Conservation (phyloP, 139 green algal species). For the Micractinium sp. region DNA sequence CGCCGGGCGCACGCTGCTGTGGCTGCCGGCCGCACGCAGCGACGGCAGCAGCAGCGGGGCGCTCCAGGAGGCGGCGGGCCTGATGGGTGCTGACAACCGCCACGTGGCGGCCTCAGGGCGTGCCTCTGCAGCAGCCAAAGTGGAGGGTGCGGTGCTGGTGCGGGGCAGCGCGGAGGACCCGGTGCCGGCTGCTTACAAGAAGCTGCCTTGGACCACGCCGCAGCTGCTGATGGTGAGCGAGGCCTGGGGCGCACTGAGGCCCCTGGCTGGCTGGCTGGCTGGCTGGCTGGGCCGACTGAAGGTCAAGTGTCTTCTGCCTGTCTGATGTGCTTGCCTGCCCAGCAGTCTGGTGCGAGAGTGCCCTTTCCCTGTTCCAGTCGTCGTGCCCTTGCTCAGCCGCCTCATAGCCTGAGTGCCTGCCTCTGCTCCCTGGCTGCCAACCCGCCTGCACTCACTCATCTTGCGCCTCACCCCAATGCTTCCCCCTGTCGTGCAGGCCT, state of each 20-base stretch:
- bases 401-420: too few species aligned
- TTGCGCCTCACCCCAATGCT: background rate
- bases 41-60: background rate
- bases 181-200: conserved; percentile 1
- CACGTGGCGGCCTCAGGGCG: background rate
- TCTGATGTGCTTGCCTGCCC: background rate
- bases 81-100: background rate
- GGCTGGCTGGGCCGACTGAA: background rate
- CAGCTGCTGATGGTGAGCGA: conserved; percentile 16
- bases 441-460: too few species aligned
- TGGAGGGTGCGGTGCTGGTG: conserved; percentile 20
- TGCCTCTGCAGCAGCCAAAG: background rate
- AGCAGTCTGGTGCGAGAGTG: too few species aligned
- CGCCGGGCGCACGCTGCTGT: conserved; percentile 20
- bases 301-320: background rate
- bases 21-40: conserved; percentile 6
- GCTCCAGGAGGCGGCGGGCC: conserved; percentile 2
- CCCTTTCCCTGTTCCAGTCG: background rate
- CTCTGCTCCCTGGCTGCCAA: too few species aligned
- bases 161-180: background rate
- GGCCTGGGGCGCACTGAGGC: background rate
- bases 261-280: background rate
- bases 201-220: conserved; percentile 15
- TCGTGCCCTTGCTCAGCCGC: background rate
- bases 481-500: background rate